phyloP scores from a whole-genome alignment of 441 rosid genomes.

The Eutrema salsugineum region DNA sequence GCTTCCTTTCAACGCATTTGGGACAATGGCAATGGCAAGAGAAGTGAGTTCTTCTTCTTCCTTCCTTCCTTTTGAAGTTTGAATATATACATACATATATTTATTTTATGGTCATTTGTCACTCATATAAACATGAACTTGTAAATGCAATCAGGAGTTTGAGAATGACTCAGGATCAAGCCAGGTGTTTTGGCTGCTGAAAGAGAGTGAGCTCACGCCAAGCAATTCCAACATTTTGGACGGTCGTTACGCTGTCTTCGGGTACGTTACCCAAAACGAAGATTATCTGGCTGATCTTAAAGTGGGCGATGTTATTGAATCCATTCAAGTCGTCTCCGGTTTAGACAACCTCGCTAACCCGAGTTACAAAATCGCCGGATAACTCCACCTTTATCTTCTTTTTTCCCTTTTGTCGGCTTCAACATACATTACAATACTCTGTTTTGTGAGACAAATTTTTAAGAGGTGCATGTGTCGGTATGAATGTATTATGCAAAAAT shows the following conservation, averaged over 20 bases:
- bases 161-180: constrained; percentile 94
- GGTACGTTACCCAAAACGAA: constrained; percentile 86
- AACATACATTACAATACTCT: no score
- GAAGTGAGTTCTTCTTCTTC: constrained; percentile 55
- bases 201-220: constrained; percentile 99
- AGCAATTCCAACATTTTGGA: constrained; percentile 96
- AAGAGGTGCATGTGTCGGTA: no score
- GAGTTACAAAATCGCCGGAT: constrained; percentile 87
- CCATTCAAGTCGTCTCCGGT: constrained; percentile 90
- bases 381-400: not conserved
- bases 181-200: constrained; percentile 93
- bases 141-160: constrained; percentile 52
- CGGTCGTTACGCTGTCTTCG: constrained; percentile 95
- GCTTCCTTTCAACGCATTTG: constrained; percentile 98
- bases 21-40: constrained; percentile 99
- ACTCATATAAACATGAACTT: no score
- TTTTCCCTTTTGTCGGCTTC: not conserved
- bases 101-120: no score
- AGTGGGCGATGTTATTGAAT: constrained; percentile 93
- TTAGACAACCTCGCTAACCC: constrained; percentile 85
- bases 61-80: not conserved
- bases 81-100: not conserved
- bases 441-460: no score
- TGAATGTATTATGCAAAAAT: no score
- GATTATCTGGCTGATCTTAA: constrained; percentile 89